Evolutionary conservation across 2,329 filamentous ascomycete genomes (phyloP), one percentile per base, ranked within the genome.

Genomic region (Tolypocladium pustulatum): DNA sequence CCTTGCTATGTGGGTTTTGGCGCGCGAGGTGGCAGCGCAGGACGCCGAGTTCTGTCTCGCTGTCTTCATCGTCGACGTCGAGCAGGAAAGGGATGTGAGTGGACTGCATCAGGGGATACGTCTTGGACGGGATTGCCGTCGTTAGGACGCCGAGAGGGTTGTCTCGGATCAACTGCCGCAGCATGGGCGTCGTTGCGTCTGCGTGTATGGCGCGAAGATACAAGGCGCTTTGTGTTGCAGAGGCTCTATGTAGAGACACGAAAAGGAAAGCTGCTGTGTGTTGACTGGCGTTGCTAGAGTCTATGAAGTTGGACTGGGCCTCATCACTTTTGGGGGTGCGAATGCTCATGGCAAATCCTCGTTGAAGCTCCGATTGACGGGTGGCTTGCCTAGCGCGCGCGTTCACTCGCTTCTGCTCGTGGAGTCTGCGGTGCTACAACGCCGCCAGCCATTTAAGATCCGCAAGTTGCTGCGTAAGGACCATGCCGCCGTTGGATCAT

Each of bases 141-240:
- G 82, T 87, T 9, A 88, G 65, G 17, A 87, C 73, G 1, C 85
- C 85, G 0, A 88, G 74, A 0, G 85, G 82, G 64, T 86, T 81
- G 17, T 81, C 75, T 25, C 75, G 76, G 64, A 88, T 83, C 56
- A 88, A 74, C 58, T 79, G 69, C 38, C 78, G 78, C 27, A 88
- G 76, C 3, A 72, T 70, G 0, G 73, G 70, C 58, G 82, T 72
- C 58, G 74, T 68, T 9, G 71, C 63, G 62, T 87, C 84, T 12
- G 76, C 79, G 68, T 86, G 82, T 20, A 68, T 75, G 13, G 69
- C 69, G 25, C 76, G 79, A 62, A 87, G 77, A 70, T 86, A 81
- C 85, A 88, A 87, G 17, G 17, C 17, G 46, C 46, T 10, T 30
- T 34, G 15, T 52, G 27, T 17, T 32, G 17, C 3, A 32, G 27